Conservation (phyloP, 805 yeast species). For the Candida ponderosae region DNA sequence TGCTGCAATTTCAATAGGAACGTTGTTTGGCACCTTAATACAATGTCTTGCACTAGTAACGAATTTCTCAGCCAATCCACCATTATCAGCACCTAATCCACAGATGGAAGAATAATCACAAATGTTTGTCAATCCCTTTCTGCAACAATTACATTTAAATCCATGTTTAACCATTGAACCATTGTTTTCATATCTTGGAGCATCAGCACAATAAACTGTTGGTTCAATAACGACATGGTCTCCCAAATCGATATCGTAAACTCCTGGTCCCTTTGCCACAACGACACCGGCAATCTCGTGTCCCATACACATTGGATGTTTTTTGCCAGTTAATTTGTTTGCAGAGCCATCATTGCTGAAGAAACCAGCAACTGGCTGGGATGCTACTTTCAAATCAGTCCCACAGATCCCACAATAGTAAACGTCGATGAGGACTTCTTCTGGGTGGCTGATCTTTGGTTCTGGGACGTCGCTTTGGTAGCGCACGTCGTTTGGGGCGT, state of each 20-base stretch:
- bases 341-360: constrained; percentile 32
- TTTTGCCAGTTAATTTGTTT: constrained; percentile 31
- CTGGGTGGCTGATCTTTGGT: constrained; percentile 27
- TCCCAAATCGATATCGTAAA: constrained; percentile 36
- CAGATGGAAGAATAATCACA: constrained; percentile 40
- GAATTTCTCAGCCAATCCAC: constrained; percentile 45
- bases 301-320: constrained; percentile 41
- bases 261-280: constrained; percentile 36
- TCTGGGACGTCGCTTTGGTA: constrained; percentile 27
- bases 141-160: constrained; percentile 39
- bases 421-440: constrained; percentile 37
- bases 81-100: constrained; percentile 51
- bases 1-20: constrained; percentile 40
- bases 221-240: constrained; percentile 61
- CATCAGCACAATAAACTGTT: constrained; percentile 48
- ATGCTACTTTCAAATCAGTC: constrained; percentile 50
- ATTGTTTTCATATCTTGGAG: constrained; percentile 28
- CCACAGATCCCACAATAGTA: constrained; percentile 59
- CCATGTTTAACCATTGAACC: constrained; percentile 3
- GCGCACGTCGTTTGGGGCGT: constrained; percentile 37
- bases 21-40: constrained; percentile 31
- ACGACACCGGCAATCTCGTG: constrained; percentile 47
- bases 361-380: constrained; percentile 48
- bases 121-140: constrained; percentile 41
- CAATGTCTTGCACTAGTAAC: constrained; percentile 33